phyloP scores from a whole-genome alignment of 192 early-diverging fungal species.

The Cetraspora pellucida region DNA sequence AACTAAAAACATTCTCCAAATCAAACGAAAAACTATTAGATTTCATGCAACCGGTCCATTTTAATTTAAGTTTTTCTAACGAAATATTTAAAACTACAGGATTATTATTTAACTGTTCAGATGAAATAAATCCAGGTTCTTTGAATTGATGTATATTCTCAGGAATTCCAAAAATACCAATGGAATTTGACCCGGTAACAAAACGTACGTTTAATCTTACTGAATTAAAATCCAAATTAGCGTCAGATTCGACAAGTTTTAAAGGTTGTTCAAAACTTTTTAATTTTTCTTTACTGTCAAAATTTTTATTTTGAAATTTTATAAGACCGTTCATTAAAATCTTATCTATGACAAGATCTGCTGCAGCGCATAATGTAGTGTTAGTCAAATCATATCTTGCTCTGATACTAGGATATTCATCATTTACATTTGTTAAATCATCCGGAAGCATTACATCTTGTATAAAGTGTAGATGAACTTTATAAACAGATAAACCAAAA shows the following conservation, averaged over 20 bases:
- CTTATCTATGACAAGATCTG: constrained; percentile 62
- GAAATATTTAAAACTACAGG: constrained; percentile 54
- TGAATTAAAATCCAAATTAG: constrained; percentile 55
- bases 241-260: constrained; percentile 55
- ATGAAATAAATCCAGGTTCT: constrained; percentile 43
- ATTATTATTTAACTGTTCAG: constrained; percentile 39
- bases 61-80: constrained; percentile 32
- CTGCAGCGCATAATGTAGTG: constrained; percentile 58
- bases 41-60: constrained; percentile 50
- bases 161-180: constrained; percentile 66
- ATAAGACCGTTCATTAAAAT: constrained; percentile 51
- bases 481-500: constrained; percentile 57
- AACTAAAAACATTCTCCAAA: constrained; percentile 50
- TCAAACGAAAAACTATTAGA: constrained; percentile 52
- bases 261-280: constrained; percentile 52
- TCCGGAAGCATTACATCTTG: constrained; percentile 73
- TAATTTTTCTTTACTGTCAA: constrained; percentile 47
- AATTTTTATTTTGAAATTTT: constrained; percentile 55
- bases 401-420: constrained; percentile 52
- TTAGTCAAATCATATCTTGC: constrained; percentile 63
- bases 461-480: constrained; percentile 64
- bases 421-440: constrained; percentile 49
- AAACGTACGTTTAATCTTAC: constrained; percentile 61
- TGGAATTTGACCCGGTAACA: constrained; percentile 47
- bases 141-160: constrained; percentile 46